Evolutionary conservation across 192 early-diverging fungal species (phyloP), one percentile per base, ranked within the genome.

Genomic region (Chytriomyces sp.): DNA sequence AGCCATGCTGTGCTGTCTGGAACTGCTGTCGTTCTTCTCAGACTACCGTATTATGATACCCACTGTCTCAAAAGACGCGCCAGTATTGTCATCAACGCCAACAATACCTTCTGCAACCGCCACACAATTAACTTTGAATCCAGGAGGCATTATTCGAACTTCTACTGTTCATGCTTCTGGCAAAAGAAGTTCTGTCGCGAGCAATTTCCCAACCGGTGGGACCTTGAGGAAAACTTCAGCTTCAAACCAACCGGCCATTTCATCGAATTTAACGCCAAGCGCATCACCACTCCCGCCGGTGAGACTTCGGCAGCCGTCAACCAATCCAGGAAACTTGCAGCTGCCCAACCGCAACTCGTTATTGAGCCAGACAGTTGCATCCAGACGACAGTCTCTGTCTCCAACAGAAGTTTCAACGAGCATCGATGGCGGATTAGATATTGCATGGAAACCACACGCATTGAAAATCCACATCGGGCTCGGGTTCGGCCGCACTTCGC

Each of bases 401-500:
- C 16, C 57, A 64, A 64, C 11, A 64, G 35, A 26, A 35, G 62
- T 11, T 64, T 35, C 11, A 64, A 24, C 13, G 23, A 23, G 24
- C 53, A 57, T 13, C 53, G 20, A 57, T 3, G 53, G 53, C 3
- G 13, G 16, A 1, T n/a, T 20, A n/a, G 53, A 57, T 57, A 20
- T 57, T 3, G 53, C 20, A 57, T 57, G 11, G 62, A 78, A 76
- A 57, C 45, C 47, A 3, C 67, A 78, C 7, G 46, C 60, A n/a
- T 69, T 78, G 35, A 72, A 69, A 44, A 78, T 78, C 49, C 77
- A 78, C 35, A 78, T 78, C 18, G 77, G 77, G 6, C 26, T 78
- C 16, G 77, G 77, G 10, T 70, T 78, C 43, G 77, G 77, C 20
- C 20, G 24, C 23, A 71, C 68, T 2, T 65, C 62, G 61, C 77